Evolutionary conservation across 331 rosid genomes (phyloP).

Genomic region (Malus hybrid): DNA sequence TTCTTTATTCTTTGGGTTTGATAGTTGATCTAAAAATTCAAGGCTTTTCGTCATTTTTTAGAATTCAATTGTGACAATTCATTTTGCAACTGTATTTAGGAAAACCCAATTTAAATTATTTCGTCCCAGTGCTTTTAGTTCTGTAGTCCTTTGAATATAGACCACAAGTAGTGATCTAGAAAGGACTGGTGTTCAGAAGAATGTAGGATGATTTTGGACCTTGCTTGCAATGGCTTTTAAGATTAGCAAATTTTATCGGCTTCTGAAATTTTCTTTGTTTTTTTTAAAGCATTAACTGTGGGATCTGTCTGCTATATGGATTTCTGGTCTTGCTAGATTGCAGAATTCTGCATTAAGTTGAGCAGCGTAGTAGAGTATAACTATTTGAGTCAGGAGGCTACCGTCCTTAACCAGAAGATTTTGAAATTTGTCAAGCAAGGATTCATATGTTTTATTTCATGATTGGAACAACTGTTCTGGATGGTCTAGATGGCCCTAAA

Average conservation of each 20-base stretch:
- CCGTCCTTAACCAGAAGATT: neutral
- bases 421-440: slow-evolving; percentile 10
- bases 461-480: slow-evolving; percentile 11
- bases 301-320: neutral
- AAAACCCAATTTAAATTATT: neutral
- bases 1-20: neutral
- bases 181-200: neutral
- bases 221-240: neutral
- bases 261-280: neutral
- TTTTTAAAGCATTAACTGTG: neutral
- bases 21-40: neutral
- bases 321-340: slow-evolving; percentile 1
- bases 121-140: neutral
- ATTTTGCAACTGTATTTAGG: neutral
- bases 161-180: neutral
- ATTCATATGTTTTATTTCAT: slow-evolving; percentile 3
- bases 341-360: slow-evolving; percentile 5
- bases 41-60: neutral
- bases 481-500: slow-evolving; percentile 11
- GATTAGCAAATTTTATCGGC: neutral
- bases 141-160: neutral
- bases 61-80: neutral
- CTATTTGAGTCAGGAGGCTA: slow-evolving; percentile 17
- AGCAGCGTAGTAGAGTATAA: slow-evolving; percentile 8
- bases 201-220: neutral